phyloP scores from a whole-genome alignment of 306 rosid species.

The Dalbergia oliveri region DNA sequence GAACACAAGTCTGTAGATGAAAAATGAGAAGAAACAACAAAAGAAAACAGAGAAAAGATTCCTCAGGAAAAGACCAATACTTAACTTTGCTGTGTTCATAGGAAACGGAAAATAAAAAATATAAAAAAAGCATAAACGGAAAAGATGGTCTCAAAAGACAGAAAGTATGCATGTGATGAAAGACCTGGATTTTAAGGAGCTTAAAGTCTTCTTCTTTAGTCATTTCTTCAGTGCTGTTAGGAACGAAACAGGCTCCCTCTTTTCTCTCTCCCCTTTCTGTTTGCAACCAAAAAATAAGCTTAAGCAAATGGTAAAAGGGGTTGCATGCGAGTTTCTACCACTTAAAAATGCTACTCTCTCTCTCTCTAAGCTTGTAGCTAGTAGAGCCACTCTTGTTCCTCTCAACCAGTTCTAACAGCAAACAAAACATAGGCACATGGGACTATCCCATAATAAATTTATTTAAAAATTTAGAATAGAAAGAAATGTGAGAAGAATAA shows the following conservation, averaged over 20 bases:
- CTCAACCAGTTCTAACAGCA: constrained; percentile 45
- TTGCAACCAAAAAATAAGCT: constrained; percentile 44
- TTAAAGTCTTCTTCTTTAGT: constrained; percentile 94
- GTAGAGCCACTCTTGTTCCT: not conserved
- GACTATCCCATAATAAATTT: constrained; percentile 24
- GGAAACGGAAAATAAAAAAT: constrained; percentile 17
- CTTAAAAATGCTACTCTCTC: constrained; percentile 47
- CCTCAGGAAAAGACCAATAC: constrained; percentile 53
- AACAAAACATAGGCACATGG: constrained; percentile 67
- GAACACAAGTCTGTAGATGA: constrained; percentile 79
- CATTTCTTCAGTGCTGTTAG: constrained; percentile 79
- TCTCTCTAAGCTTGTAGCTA: not conserved
- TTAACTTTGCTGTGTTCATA: constrained; percentile 42
- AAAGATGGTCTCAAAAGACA: constrained; percentile 37
- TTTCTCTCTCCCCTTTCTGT: constrained; percentile 42
- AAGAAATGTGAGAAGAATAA: not conserved
- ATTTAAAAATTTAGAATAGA: not conserved
- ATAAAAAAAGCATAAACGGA: not conserved
- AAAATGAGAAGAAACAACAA: constrained; percentile 45
- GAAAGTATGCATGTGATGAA: constrained; percentile 52
- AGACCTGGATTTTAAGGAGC: constrained; percentile 96
- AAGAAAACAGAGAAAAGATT: constrained; percentile 51
- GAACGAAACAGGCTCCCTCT: constrained; percentile 42
- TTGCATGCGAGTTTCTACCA: constrained; percentile 48
- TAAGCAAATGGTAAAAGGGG: constrained; percentile 39